Conservation (phyloP, 129 eudicot species). For the Tagetes patula region DNA sequence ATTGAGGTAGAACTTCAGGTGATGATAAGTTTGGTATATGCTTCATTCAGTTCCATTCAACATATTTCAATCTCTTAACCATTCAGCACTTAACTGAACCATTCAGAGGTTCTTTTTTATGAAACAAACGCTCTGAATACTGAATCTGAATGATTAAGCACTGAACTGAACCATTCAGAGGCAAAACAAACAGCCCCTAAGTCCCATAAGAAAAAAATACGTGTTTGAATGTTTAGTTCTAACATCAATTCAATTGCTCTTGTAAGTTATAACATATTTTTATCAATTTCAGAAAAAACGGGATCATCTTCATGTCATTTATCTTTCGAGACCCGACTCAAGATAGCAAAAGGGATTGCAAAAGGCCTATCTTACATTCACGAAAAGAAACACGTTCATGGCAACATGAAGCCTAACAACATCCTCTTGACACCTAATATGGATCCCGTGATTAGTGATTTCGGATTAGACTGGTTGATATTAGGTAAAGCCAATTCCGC, state of each 20-base stretch:
- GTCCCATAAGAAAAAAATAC: background rate
- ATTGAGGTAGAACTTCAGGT: too few relatives aligned
- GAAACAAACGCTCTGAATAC: too few relatives aligned
- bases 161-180: too few relatives aligned
- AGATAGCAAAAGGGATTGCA: constrained; percentile 86
- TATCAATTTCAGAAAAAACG: constrained; percentile 47
- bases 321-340: constrained; percentile 61
- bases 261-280: background rate
- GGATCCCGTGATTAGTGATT: constrained; percentile 80
- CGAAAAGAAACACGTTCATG: constrained; percentile 83
- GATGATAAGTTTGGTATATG: too few relatives aligned
- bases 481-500: constrained; percentile 44
- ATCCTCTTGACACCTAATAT: constrained; percentile 68
- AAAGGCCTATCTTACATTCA: constrained; percentile 73
- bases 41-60: too few relatives aligned
- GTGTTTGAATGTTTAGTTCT: background rate
- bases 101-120: too few relatives aligned
- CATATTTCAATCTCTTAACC: too few relatives aligned
- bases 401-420: constrained; percentile 89
- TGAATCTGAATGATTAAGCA: too few relatives aligned
- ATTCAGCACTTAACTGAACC: too few relatives aligned
- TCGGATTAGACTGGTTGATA: constrained; percentile 66
- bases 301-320: constrained; percentile 58
- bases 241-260: background rate
- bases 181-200: too few relatives aligned